A percentile compares a stretch with the other conserved stretches of the same genome.
Conservation (phyloP, 2,329 filamentous ascomycete genomes). For the Amylocarpus encephaloides region DNA sequence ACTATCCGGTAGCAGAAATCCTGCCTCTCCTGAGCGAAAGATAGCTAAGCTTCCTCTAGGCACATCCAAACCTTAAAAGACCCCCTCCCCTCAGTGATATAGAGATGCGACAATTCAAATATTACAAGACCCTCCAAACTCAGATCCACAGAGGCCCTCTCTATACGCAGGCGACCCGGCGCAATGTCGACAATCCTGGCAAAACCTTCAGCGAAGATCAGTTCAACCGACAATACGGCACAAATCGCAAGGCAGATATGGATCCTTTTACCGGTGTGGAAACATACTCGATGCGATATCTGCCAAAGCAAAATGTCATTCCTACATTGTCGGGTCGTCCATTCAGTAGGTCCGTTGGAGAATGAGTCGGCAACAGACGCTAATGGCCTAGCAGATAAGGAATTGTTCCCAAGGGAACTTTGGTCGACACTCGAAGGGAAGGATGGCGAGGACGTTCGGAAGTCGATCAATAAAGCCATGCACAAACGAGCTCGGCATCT, state of each 20-base stretch:
- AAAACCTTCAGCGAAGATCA: conserved; percentile 38
- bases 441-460: conserved; percentile 19
- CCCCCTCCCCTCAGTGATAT: conserved; percentile 34
- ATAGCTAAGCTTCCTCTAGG: conserved; percentile 12
- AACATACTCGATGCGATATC: conserved; percentile 52
- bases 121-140: conserved; percentile 46
- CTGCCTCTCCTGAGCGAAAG: not conserved
- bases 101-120: conserved; percentile 43
- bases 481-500: conserved; percentile 25
- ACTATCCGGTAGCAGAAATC: conserved; percentile 38
- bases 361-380: not conserved
- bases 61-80: conserved; percentile 32
- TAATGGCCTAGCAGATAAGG: conserved; percentile 37
- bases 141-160: conserved; percentile 53
- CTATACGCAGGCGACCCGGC: conserved; percentile 36
- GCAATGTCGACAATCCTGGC: conserved; percentile 31
- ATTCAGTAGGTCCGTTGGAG: conserved; percentile 41
- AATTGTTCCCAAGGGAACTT: conserved; percentile 53
- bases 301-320: conserved; percentile 47
- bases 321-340: conserved; percentile 48
- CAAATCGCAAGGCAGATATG: conserved; percentile 38
- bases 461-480: conserved; percentile 25
- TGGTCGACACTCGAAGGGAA: conserved; percentile 45
- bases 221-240: conserved; percentile 31
- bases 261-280: conserved; percentile 58